Evolutionary conservation across 306 rosid species (phyloP), one percentile per base, ranked within the genome.

Genomic region (Oxytropis ochrocephala): DNA sequence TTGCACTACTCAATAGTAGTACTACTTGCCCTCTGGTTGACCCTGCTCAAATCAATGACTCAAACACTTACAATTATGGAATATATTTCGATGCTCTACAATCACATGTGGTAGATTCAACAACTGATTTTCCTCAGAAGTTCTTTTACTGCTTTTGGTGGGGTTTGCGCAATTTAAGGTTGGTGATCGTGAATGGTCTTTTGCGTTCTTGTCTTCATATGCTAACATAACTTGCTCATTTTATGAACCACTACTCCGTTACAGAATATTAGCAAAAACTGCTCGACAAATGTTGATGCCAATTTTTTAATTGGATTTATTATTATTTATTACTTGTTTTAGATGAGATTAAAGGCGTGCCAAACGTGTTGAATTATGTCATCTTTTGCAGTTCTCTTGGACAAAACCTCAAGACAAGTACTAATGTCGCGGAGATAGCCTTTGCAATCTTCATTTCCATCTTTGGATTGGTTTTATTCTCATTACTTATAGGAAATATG

Each of bases 141-240:
- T 77, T 93, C 49, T 84, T 80, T 39, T 90, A 86, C 83, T 90
- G 96, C 84, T 93, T 93, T 65, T 90, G 98, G 94, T 93, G 98
- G 98, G 98, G 96, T 59, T 79, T 93, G 70, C 90, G 94, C 53
- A 76, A 69, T 82, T 82, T 94, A 30, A 80, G 98, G 97, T 90
- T 49, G 10, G 88, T 75, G 29, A 43, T 49, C 8, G 88, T 75
- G 29, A 43, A 52, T 33, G 44, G 39, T 63, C 18, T 30, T 35
- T n/a, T 64, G 12, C n/a, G 13, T 12, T 19, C 27, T 24, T 66
- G 12, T 24, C 53, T 70, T 67, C 13, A 32, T 53, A 62, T 63
- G 53, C 60, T 53, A 55, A 55, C 72, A 60, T 73, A 61, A 24
- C 42, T 21, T 54, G 21, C 67, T 39, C 49, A 19, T 65, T 51